A percentile compares a stretch with the other conserved stretches of the same genome.
These are phyloP conservation scores for Dothidotthia symphoricarpi DNA, from an alignment of 2,329 filamentous ascomycete species.

Conservation along the genomic window DNA sequence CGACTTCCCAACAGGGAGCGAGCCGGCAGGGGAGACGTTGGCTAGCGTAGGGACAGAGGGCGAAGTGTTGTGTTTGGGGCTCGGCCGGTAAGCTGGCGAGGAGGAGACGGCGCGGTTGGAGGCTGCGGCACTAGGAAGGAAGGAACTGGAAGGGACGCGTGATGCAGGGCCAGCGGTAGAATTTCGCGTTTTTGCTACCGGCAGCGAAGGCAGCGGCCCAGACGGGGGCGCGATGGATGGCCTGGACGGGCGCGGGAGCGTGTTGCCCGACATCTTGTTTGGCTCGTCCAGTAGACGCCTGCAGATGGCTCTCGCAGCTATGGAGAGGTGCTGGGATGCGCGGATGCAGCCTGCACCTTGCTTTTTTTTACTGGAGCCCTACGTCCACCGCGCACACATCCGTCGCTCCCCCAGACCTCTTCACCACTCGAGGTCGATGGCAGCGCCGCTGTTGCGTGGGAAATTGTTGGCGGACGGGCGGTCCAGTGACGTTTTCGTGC, in stretches of 20 bases:
- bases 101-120: conserved; percentile 34
- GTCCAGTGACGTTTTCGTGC: too few relatives aligned
- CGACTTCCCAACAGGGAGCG: conserved; percentile 56
- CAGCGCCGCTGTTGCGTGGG: too few relatives aligned
- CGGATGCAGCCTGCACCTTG: neutral
- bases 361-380: neutral
- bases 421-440: too few relatives aligned
- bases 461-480: too few relatives aligned
- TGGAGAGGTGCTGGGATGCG: neutral
- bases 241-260: conserved; percentile 65
- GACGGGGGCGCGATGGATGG: conserved; percentile 65
- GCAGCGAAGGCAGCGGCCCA: conserved; percentile 70
- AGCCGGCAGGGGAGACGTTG: conserved; percentile 38
- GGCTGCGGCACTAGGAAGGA: conserved; percentile 27
- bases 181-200: conserved; percentile 68
- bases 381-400: too few relatives aligned
- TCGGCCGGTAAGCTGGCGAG: conserved; percentile 30
- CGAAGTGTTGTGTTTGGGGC: conserved; percentile 29
- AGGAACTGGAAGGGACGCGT: conserved; percentile 24
- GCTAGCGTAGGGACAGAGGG: conserved; percentile 52
- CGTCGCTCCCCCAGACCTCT: too few relatives aligned
- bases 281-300: neutral
- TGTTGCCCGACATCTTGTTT: conserved; percentile 51
- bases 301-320: neutral
- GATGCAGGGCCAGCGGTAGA: conserved; percentile 41